These are phyloP conservation scores for Xanthoconium separans DNA, from an alignment of 1,284 basidiomycete genomes.

Conservation along the genomic window DNA sequence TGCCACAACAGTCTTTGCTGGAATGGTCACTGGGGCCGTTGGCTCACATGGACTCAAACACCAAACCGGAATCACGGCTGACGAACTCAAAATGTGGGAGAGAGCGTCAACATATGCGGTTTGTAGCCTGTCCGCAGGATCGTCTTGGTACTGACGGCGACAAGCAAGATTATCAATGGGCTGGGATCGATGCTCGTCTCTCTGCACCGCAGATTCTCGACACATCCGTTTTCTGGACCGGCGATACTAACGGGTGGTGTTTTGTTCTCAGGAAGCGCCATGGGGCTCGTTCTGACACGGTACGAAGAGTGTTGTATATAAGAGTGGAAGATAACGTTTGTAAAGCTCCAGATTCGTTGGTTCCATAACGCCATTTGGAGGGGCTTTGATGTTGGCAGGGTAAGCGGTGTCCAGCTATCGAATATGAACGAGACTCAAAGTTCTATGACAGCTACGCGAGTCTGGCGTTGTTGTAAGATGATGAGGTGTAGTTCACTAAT, in stretches of 20 bases:
- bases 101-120: constrained; percentile 68
- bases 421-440: constrained; percentile 14
- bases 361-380: constrained; percentile 77
- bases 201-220: constrained; percentile 65
- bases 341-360: constrained; percentile 61
- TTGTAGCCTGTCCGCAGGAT: constrained; percentile 21
- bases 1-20: constrained; percentile 45
- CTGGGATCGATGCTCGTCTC: constrained; percentile 72
- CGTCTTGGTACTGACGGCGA: constrained; percentile 14
- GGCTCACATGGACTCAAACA: constrained; percentile 64
- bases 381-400: constrained; percentile 75
- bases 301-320: constrained; percentile 25
- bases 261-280: constrained; percentile 74
- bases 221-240: constrained; percentile 67
- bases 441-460: constrained; percentile 46
- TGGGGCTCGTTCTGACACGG: constrained; percentile 58
- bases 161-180: constrained; percentile 69
- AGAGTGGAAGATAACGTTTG: constrained; percentile 5
- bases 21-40: constrained; percentile 68
- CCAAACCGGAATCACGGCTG: constrained; percentile 47
- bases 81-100: constrained; percentile 58
- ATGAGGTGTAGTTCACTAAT: constrained; percentile 9
- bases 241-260: constrained; percentile 62
- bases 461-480: constrained; percentile 49
- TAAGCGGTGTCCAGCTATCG: constrained; percentile 37